phyloP scores from a whole-genome alignment of 176 grass and related monocot genomes.

The Oryza longistaminata region DNA sequence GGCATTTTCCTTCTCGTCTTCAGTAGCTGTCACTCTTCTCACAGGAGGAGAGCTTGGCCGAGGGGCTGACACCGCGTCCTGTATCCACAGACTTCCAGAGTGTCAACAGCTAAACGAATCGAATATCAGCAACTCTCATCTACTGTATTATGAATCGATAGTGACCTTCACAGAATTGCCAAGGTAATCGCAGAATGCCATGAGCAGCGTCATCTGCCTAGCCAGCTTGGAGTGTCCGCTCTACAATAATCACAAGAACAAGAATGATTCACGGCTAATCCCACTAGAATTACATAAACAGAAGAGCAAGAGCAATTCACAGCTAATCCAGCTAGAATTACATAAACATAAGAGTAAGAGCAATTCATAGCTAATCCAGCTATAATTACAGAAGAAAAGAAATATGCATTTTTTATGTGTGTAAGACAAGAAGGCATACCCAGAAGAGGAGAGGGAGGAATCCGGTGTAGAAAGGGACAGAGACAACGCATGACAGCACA shows the following conservation, averaged over 20 bases:
- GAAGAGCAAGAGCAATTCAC: conserved; percentile 8
- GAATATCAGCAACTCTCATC: background rate
- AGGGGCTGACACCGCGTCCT: conserved; percentile 89
- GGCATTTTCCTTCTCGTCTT: conserved; percentile 93
- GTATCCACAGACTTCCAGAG: conserved; percentile 12
- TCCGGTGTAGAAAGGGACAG: conserved; percentile 96
- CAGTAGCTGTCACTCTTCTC: conserved; percentile 76
- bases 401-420: background rate
- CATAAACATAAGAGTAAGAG: conserved; percentile 13
- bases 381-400: conserved; percentile 4
- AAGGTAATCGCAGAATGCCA: conserved; percentile 95
- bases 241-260: conserved; percentile 41
- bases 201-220: conserved; percentile 91
- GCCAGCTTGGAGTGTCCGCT: conserved; percentile 86
- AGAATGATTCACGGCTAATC: conserved; percentile 11
- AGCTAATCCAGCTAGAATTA: background rate
- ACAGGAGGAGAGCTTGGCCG: conserved; percentile 91
- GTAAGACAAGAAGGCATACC: conserved; percentile 48
- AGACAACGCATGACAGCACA: conserved; percentile 79
- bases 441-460: conserved; percentile 96
- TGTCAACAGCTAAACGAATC: conserved; percentile 20
- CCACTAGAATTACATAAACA: conserved; percentile 7
- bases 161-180: conserved; percentile 87
- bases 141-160: background rate
- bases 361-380: background rate